Base-by-base conservation (phyloP, 495 filamentous ascomycete species). In the Clavariopsis aquatica region DNA sequence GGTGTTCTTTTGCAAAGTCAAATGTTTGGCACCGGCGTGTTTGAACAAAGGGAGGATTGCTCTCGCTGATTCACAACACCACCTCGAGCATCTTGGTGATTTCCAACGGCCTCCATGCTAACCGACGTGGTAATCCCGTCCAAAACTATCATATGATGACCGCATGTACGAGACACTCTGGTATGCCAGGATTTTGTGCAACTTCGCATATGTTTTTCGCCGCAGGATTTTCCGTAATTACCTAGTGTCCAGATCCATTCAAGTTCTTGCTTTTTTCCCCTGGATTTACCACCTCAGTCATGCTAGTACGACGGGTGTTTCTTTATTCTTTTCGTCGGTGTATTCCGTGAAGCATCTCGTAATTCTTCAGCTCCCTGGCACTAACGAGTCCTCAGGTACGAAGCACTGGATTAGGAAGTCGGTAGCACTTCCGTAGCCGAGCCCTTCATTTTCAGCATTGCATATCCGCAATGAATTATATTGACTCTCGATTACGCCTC, bases 51-150 rank as follows among this genome's bases (percentile, higher is more conserved):
- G 8, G 34, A 22, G 12, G 20, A 6, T 2, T 9, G 15, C 52
- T 15, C 8, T 49, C 12, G 52, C 52, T 64, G 62, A 52, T 41
- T 59, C 47, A 58, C 47, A n/a, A 59, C 62, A 65, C 55, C 55
- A 59, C 52, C 47, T 41, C 24, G 29, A 49, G 17, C 28, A 63
- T 46, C 38, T 31, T 13, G 24, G 27, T 8, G 28, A 29, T 12
- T 36, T 43, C 3, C 31, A 19, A 55, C 34, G 23, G 38, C 29
- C 13, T 45, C 26, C 15, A 52, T 36, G 52, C 46, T 6, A n/a
- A 43, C 17, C 43, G 28, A 43, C 13, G 26, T 8, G n/a, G 12
- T 38, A 9, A n/a, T 26, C 27, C 49, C 10, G 26, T 36, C 52
- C 23, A 5, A 51, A 38, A 3, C 38, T 2, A 57, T 19, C 24